Percentiles rank a stretch among this genome's conserved stretches.
Conservation (phyloP, 371 early-diverging fungal genomes). For the Mycotypha africana region DNA sequence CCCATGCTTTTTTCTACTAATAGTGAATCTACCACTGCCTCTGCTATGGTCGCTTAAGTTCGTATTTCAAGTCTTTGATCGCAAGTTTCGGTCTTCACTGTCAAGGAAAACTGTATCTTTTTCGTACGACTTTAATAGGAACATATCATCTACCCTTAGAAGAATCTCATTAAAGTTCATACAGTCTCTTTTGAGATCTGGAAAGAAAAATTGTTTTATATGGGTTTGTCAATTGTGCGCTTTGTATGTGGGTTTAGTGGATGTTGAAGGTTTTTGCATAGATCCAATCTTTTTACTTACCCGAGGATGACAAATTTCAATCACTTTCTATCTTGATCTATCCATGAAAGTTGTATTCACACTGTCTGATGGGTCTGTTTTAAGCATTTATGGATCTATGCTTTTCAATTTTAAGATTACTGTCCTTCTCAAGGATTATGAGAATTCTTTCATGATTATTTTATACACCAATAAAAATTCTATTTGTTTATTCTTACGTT, state of each 20-base stretch:
- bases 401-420: too few species aligned
- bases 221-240: not conserved
- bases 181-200: not conserved
- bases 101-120: conserved; percentile 13
- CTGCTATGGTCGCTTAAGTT: conserved; percentile 42
- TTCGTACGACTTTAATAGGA: not conserved
- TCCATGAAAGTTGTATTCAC: conserved; percentile 22
- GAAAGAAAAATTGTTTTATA: not conserved
- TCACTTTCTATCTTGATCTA: not conserved
- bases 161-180: not conserved
- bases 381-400: too few species aligned
- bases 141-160: not conserved
- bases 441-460: too few species aligned
- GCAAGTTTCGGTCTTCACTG: conserved; percentile 2
- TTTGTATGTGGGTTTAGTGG: not conserved
- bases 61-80: too few species aligned
- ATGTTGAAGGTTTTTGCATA: not conserved
- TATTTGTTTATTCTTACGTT: too few species aligned
- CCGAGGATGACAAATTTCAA: not conserved
- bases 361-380: conserved; percentile 18
- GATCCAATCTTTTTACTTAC: not conserved
- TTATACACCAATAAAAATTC: too few species aligned
- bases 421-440: too few species aligned
- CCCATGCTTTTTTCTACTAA: conserved; percentile 21
- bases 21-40: conserved; percentile 48